Evolutionary conservation across 2,329 filamentous ascomycete species (phyloP).

Genomic region (Diaporthe nobilis): DNA sequence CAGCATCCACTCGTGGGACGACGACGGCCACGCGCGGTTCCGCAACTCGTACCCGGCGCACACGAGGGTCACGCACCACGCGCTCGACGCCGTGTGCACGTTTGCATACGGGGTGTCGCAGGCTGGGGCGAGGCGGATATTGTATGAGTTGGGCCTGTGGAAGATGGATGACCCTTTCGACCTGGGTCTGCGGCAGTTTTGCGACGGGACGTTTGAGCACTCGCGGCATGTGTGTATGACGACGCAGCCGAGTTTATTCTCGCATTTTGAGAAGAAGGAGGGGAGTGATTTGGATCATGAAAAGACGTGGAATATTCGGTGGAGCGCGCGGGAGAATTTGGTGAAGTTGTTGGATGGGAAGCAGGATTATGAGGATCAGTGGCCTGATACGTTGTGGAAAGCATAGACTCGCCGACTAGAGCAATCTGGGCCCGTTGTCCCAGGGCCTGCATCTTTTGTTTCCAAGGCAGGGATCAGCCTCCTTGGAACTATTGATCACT

Average conservation of each 20-base stretch:
- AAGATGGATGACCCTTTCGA: slow-evolving; percentile 24
- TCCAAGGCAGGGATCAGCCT: too few relatives aligned
- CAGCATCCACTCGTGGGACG: slow-evolving; percentile 7
- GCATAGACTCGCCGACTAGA: neutral
- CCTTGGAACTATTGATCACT: too few relatives aligned
- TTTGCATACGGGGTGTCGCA: slow-evolving; percentile 17
- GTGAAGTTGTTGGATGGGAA: neutral
- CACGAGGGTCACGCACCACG: slow-evolving; percentile 16
- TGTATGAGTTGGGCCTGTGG: slow-evolving; percentile 7
- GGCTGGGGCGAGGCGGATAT: neutral
- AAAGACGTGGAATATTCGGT: slow-evolving; percentile 17
- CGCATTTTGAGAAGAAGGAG: slow-evolving; percentile 14
- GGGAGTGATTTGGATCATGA: slow-evolving; percentile 17
- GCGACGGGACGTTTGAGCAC: slow-evolving; percentile 17
- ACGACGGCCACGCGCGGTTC: slow-evolving; percentile 20
- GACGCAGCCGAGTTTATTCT: slow-evolving; percentile 17
- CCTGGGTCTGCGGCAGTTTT: slow-evolving; percentile 10
- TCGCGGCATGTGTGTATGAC: slow-evolving; percentile 2
- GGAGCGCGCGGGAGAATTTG: slow-evolving; percentile 14
- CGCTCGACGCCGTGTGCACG: slow-evolving; percentile 19
- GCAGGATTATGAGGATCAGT: slow-evolving; percentile 18
- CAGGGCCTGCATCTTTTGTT: too few relatives aligned
- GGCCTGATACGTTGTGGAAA: slow-evolving; percentile 3
- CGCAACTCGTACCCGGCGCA: slow-evolving; percentile 8
- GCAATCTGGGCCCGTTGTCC: too few relatives aligned